Evolutionary conservation across 2,329 filamentous ascomycete species (phyloP), one percentile per base, ranked within the genome.

Genomic region (Xylariomycetidae sp.): DNA sequence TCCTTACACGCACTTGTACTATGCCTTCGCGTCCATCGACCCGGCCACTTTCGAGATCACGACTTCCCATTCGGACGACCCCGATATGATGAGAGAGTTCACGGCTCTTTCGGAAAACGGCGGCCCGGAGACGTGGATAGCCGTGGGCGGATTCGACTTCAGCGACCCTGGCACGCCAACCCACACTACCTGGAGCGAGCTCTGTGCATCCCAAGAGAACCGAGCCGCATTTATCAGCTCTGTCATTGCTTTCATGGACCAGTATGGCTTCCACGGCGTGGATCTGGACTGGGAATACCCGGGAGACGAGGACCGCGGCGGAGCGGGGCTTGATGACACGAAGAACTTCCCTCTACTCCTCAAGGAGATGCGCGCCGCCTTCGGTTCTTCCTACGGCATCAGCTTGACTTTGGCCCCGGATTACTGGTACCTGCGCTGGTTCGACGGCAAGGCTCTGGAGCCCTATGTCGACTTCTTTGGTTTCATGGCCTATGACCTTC

Each of bases 11-110:
- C 39, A 44, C 17, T 3, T 60, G 32, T 60, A 60, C 39, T 58
- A 52, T 29, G 60, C 65, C 0, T 70, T 68, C 34, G 60, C 56
- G 2, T 57, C 55, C 16, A 58, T 70, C 31, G 53, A 67, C 26
- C 57, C 65, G 0, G 37, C 53, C 3, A 32, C 36, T 0, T 49
- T 38, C 13, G 4, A 38, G 6, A 32, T 47, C 9, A 15, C 28
- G 0, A 36, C 60, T 1, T 56, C 56, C 43, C 44, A 49, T n/a
- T 14, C 32, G 4, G 32, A 35, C 0, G 46, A 42, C 2, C 36
- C 22, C 0, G 14, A 33, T 1, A 32, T 60, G 2, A 53, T 52
- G 17, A 20, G 19, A 5, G 31, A 47, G 2, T 49, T 61, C 22
- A 56, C 52, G 0, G 32, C 27, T 1, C 43, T 65, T 2, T 65